Evolutionary conservation across 441 rosid genomes (phyloP).

Genomic region (Jatropha multifida): DNA sequence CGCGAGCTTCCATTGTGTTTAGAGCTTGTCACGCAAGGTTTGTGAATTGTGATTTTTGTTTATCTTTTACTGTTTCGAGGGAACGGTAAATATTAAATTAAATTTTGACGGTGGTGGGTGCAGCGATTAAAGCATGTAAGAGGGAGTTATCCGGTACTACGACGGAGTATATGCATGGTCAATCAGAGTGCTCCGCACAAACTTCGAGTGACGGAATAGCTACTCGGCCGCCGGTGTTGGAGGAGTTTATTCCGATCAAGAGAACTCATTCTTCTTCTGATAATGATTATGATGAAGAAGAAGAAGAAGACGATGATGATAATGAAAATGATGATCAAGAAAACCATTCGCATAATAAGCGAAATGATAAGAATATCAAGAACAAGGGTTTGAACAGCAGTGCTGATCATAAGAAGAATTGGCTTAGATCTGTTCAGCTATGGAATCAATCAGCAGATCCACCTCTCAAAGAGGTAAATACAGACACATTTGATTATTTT

Average conservation of each 20-base stretch:
- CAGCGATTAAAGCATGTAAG: conserved; percentile 77
- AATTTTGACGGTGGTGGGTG: conserved; percentile 13
- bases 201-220: conserved; percentile 52
- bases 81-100: neutral
- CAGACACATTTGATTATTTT: neutral
- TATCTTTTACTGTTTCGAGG: neutral
- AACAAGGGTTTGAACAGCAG: conserved; percentile 21
- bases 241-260: conserved; percentile 79
- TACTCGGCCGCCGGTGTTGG: conserved; percentile 40
- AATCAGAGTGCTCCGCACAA: conserved; percentile 81
- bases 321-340: conserved; percentile 27
- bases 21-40: conserved; percentile 88
- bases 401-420: conserved; percentile 51
- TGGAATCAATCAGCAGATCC: conserved; percentile 79
- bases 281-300: conserved; percentile 18
- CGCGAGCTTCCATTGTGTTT: conserved; percentile 94
- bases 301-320: conserved; percentile 5
- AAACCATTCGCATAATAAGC: conserved; percentile 38
- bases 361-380: neutral
- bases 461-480: conserved; percentile 37
- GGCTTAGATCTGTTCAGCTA: conserved; percentile 97
- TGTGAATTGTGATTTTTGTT: neutral
- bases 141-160: conserved; percentile 70
- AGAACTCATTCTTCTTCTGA: conserved; percentile 40
- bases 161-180: conserved; percentile 50